Base-by-base conservation (phyloP, 2,329 filamentous ascomycete genomes). In the Aspergillus amoenus region DNA sequence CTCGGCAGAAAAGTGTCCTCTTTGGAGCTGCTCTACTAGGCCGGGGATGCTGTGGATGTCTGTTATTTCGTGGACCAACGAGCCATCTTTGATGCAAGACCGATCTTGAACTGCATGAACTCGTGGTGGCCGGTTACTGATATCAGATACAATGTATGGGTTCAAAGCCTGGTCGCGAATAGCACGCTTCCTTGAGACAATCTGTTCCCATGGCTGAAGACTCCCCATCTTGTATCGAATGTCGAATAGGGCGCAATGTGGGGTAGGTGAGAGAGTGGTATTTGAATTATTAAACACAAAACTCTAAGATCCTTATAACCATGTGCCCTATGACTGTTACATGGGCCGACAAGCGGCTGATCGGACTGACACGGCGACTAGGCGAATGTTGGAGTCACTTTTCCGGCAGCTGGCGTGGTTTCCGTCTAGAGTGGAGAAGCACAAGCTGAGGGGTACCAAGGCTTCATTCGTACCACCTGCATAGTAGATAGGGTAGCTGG, bases 121-220 rank as follows among this genome's bases (percentile, higher is more conserved):
- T 18, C 55, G 66, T 22, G 68, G 64, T 3, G 49, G 17, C 46
- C 70, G 70, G 21, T 59, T 53, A 40, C 66, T 61, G 34, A 69
- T 6, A 59, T 73, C 64, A 11, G 56, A 52, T 27, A 66, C 60
- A 40, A 70, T 30, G 45, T 72, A 72, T 4, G 68, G 67, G 11
- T 66, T 58, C 15, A 76, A 47, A 12, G 66, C 56, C 17, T 67
- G 57, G 37, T 72, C 65, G 55, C 70, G 60, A 15, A 61, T 48
- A 5, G 54, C 30, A 5, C 65, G 62, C 60, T 75, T 75, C 41
- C 64, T 41, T 12, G 63, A 60, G 15, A 71, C 70, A 13, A 64
- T 68, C 1, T 71, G 61, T 52, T 69, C 55, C 73, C 72, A 75
- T 8, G 64, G 24, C 49, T 66, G 56, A 21, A 60, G 43, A 18